These are phyloP conservation scores for Amauroascus verrucosus DNA, from an alignment of 2,329 filamentous ascomycete genomes.

Conservation along the genomic window DNA sequence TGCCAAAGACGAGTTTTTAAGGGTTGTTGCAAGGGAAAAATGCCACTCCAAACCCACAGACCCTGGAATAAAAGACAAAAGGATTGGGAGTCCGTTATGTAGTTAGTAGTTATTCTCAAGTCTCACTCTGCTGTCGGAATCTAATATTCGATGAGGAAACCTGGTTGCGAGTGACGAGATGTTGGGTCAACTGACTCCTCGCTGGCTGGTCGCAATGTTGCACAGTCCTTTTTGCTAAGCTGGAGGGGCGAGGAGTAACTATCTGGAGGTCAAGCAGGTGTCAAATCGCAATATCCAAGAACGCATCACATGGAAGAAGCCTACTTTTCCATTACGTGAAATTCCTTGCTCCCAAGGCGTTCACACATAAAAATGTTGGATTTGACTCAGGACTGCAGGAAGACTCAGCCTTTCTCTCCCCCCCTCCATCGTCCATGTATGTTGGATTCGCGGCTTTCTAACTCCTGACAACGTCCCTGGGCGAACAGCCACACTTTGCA, in stretches of 20 bases:
- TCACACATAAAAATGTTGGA: neutral
- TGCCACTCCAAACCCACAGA: too few relatives aligned
- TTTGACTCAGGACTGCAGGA: conserved; percentile 4
- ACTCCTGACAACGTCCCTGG: neutral
- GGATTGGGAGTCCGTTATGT: too few relatives aligned
- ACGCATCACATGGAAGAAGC: neutral
- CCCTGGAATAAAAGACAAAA: too few relatives aligned
- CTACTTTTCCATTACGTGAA: neutral
- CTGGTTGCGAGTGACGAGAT: neutral
- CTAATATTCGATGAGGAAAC: neutral
- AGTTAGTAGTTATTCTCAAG: too few relatives aligned
- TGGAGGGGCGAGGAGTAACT: neutral
- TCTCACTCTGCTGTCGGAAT: too few relatives aligned
- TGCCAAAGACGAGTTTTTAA: too few relatives aligned
- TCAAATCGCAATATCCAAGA: neutral
- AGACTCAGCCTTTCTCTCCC: neutral
- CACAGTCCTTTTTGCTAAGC: neutral
- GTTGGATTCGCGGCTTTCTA: too few relatives aligned
- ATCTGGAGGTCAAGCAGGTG: neutral
- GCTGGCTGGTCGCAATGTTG: neutral
- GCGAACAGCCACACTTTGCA: neutral
- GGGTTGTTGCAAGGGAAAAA: too few relatives aligned
- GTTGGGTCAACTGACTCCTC: neutral
- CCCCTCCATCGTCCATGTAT: neutral
- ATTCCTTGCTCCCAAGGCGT: too few relatives aligned